A percentile compares a stretch with the other conserved stretches of the same genome.
Conservation (phyloP, 2,329 filamentous ascomycete genomes). For the Beauveria brongniartii region DNA sequence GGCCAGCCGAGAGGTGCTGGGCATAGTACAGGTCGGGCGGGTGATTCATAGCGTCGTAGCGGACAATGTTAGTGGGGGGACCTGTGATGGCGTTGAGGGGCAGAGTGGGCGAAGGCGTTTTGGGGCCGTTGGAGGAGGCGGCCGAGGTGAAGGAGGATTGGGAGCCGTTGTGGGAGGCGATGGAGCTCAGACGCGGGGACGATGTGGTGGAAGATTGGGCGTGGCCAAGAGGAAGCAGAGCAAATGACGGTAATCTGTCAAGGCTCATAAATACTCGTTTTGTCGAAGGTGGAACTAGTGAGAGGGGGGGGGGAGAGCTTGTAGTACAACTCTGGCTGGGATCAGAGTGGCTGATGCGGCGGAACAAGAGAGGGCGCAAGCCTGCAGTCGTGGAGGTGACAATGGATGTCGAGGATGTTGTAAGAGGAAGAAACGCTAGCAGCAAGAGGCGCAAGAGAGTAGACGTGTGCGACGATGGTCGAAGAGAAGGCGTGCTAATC, state of each 20-base stretch:
- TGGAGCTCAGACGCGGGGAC: slow-evolving; percentile 69
- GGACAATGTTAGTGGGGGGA: slow-evolving; percentile 23
- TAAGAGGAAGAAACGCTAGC: slow-evolving; percentile 1
- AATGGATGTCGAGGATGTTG: background rate
- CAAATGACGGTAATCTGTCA: slow-evolving; percentile 65
- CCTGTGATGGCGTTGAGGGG: slow-evolving; percentile 36
- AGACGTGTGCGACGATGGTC: slow-evolving; percentile 1
- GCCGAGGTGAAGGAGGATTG: slow-evolving; percentile 47
- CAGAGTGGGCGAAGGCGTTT: slow-evolving; percentile 69
- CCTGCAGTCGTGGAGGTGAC: background rate
- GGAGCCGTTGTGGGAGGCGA: slow-evolving; percentile 51
- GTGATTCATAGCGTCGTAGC: slow-evolving; percentile 66
- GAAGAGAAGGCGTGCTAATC: slow-evolving; percentile 18
- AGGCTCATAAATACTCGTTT: slow-evolving; percentile 44
- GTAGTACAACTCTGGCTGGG: slow-evolving; percentile 8
- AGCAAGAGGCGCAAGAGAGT: background rate
- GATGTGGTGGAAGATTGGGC: slow-evolving; percentile 64
- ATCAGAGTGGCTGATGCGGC: background rate
- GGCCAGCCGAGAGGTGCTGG: slow-evolving; percentile 69
- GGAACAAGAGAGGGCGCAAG: background rate
- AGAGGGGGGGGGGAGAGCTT: background rate
- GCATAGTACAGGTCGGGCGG: slow-evolving; percentile 80
- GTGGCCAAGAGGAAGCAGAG: slow-evolving; percentile 61
- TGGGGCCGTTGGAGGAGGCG: slow-evolving; percentile 55
- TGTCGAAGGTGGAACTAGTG: background rate